These are phyloP conservation scores for Mycena vulgaris DNA, from an alignment of 768 basidiomycete species.

Conservation along the genomic window DNA sequence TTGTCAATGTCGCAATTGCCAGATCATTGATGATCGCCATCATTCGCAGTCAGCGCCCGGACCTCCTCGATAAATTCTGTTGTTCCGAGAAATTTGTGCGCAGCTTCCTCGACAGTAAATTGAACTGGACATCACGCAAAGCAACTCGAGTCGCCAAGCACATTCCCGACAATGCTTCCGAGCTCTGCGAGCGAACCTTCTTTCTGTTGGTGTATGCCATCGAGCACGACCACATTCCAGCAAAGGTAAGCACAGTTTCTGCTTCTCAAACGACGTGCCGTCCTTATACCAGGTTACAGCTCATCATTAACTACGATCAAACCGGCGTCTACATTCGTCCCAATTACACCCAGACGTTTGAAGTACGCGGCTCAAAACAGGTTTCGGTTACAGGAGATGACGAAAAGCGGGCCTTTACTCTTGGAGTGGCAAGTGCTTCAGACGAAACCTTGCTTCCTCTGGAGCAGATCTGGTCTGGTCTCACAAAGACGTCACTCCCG, in stretches of 20 bases:
- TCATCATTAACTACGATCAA: slow-evolving; percentile 16
- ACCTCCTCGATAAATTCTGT: not conserved
- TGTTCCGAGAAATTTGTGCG: slow-evolving; percentile 12
- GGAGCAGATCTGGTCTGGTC: slow-evolving; percentile 44
- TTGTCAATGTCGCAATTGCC: slow-evolving; percentile 6
- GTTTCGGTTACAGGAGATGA: not conserved
- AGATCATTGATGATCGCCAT: slow-evolving; percentile 1
- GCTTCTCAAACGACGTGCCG: too few relatives aligned
- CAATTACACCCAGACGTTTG: slow-evolving; percentile 8
- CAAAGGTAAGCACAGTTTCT: not conserved
- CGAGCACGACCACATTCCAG: slow-evolving; percentile 5
- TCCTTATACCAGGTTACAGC: not conserved
- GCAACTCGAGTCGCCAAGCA: slow-evolving; percentile 18
- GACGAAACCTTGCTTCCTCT: slow-evolving; percentile 46
- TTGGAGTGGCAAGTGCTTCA: slow-evolving; percentile 25
- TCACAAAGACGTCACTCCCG: slow-evolving; percentile 38
- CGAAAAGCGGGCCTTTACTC: slow-evolving; percentile 5
- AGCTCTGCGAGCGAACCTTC: slow-evolving; percentile 10
- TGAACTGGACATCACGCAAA: slow-evolving; percentile 1
- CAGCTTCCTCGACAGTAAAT: not conserved
- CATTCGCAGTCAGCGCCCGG: not conserved
- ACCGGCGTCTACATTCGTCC: slow-evolving; percentile 9
- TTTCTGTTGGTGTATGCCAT: slow-evolving; percentile 5
- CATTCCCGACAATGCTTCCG: slow-evolving; percentile 2
- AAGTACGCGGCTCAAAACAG: not conserved